Evolutionary conservation across 192 early-diverging fungal genomes (phyloP), one percentile per base, ranked within the genome.

Genomic region (Coemansia sp.): DNA sequence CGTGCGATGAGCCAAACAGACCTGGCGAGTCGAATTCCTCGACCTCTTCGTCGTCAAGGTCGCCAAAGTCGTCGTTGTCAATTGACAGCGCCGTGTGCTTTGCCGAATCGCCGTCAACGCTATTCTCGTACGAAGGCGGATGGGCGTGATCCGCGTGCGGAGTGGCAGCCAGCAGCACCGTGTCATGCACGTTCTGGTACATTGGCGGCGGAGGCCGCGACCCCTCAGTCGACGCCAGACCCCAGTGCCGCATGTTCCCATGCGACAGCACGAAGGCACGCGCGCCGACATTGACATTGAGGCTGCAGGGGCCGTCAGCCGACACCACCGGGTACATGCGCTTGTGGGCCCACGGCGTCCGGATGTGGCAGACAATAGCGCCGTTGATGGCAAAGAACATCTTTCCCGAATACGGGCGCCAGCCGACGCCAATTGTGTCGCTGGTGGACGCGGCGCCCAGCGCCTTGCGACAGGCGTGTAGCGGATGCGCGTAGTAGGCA

Each of bases 331-430:
- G 75, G 50, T 84, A 89, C 45, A 89, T 47, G 71, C 85, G 67
- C 67, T 82, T 58, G 68, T 67, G 52, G 59, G 72, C 49, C 86
- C 86, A 55, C 66, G 82, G 60, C 62, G 85, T 48, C 64, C 85
- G 42, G 80, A 84, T 25, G 73, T 85, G 65, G 62, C 62, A 53
- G 31, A 87, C 58, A 38, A 81, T 79, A 47, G 78, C 81, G 15
- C 87, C 87, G 57, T 89, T 89, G 23, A 87, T 58, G 4, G 86
- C 86, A 39, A 87, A 84, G 53, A 89, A 89, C 22, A 85, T 62
- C 23, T 83, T 85, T 32, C 87, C 87, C 38, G 82, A 82, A 19
- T 80, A 63, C 35, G 84, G 86, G 9, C 85, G 77, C 64, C 85
- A 89, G 8, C 86, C 87, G 14, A 87, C 79, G 26, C 87, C 87